Conservation (phyloP, 179 eudicot genomes). For the Camellia oleifera region DNA sequence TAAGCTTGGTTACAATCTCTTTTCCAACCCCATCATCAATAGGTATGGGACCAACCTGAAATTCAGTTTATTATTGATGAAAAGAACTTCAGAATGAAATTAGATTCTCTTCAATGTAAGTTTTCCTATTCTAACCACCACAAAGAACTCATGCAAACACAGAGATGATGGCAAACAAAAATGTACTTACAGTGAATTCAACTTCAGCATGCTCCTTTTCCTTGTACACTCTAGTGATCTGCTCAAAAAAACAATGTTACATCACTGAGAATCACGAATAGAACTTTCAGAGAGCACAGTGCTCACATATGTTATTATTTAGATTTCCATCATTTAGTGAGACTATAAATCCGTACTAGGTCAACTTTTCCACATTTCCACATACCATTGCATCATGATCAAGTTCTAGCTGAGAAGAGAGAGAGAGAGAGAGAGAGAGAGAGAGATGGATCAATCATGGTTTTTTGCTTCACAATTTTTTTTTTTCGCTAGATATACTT, state of each 20-base stretch:
- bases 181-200: constrained; percentile 68
- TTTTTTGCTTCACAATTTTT: background rate
- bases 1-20: constrained; percentile 72
- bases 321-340: background rate
- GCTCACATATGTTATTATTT: background rate
- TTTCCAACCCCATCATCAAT: constrained; percentile 79
- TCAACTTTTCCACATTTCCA: background rate
- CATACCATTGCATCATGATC: background rate
- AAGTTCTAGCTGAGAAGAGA: background rate
- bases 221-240: constrained; percentile 88
- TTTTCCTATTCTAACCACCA: background rate
- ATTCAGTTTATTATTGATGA: constrained; percentile 2
- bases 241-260: constrained; percentile 1
- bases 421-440: no score
- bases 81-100: constrained; percentile 6
- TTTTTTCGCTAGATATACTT: background rate
- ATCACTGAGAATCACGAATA: background rate
- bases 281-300: background rate
- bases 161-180: constrained; percentile 9
- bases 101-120: background rate
- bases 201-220: constrained; percentile 85
- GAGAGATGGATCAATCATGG: background rate
- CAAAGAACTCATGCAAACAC: background rate
- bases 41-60: constrained; percentile 94
- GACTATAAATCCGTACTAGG: background rate